Evolutionary conservation across 163 green algal species (phyloP).

Genomic region (Trebouxiophyceae sp.): DNA sequence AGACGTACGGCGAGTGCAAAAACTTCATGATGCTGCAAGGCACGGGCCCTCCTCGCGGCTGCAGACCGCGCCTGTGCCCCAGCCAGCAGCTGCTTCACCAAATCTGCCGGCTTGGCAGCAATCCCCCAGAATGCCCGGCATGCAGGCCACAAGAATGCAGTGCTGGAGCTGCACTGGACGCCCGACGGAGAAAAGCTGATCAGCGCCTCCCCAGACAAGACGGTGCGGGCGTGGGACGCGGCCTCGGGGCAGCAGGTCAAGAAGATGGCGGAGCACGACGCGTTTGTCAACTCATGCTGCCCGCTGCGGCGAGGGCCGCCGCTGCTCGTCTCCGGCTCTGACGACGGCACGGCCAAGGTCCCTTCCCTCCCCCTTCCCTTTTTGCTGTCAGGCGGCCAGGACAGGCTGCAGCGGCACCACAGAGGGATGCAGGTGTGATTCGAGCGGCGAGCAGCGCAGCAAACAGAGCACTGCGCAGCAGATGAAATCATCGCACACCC

Average conservation of each 20-base stretch:
- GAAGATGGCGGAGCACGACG: constrained; percentile 83
- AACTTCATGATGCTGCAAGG: constrained; percentile 86
- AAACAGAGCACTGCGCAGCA: too few relatives aligned
- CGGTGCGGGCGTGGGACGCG: constrained; percentile 71
- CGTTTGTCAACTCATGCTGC: constrained; percentile 86
- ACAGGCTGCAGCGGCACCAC: too few relatives aligned
- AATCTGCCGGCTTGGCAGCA: too few relatives aligned
- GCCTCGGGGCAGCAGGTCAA: constrained; percentile 66
- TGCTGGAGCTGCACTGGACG: constrained; percentile 91
- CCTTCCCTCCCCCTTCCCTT: too few relatives aligned
- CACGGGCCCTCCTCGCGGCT: background rate
- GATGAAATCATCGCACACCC: too few relatives aligned
- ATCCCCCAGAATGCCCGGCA: background rate
- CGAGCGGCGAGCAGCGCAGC: too few relatives aligned
- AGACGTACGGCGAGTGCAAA: constrained; percentile 80
- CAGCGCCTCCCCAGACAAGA: constrained; percentile 78
- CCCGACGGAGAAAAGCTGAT: constrained; percentile 73
- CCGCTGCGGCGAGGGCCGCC: constrained; percentile 60
- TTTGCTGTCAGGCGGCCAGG: too few relatives aligned
- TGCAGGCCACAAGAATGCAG: constrained; percentile 87
- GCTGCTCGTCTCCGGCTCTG: constrained; percentile 75
- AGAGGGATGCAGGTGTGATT: too few relatives aligned
- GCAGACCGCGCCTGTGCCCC: too few relatives aligned
- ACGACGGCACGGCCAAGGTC: constrained; percentile 79
- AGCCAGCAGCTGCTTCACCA: background rate